Base-by-base conservation (phyloP, 768 basidiomycete species). In the Rhizopogon sp. region DNA sequence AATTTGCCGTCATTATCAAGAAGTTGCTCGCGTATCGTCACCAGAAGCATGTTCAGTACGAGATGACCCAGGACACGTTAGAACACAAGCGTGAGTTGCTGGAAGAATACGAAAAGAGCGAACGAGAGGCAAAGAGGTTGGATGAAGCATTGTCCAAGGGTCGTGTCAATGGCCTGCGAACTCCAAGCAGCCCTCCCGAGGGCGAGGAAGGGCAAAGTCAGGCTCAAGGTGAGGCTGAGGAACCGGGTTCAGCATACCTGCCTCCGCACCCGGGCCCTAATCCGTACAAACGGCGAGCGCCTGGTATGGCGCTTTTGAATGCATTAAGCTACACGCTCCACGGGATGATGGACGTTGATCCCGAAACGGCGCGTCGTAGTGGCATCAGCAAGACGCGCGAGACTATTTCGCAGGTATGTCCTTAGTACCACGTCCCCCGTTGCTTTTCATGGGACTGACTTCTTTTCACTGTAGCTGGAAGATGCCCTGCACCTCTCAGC, bases 341-440 rank as follows among this genome's bases (percentile, higher is more conserved):
- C 61, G 95, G 96, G 5, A 95, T 98, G 86, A 98, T 99, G 87
- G 97, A 99, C 62, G 90, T 90, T 16, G 97, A 99, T 72, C 97
- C 97, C 3, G 97, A 98, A 74, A 91, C 90, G 16, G 95, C 96
- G 5, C 77, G 97, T 57, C 79, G 97, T 59, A 98, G 89, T 64
- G 83, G 87, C 51, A 98, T 99, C 59, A 88, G 88, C 58, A 98
- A 97, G 75, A 94, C 93, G 5, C 82, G 91, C 61, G 96, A 98
- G 72, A 83, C 82, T 17, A 97, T 98, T 58, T 92, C 93, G n/a
- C 91, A 94, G 77, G 95, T 95, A 66, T 60, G 74, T 67, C 17
- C 56, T 43, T 54, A 2, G 10, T 33, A 22, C 7, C 13, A 25
- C 54, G 39, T 37, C n/a, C 35, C 35, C 41, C 51, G 22, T 33